Evolutionary conservation across 1,284 basidiomycete species (phyloP), one percentile per base, ranked within the genome.

Genomic region (Cutaneotrichosporon daszewskae): DNA sequence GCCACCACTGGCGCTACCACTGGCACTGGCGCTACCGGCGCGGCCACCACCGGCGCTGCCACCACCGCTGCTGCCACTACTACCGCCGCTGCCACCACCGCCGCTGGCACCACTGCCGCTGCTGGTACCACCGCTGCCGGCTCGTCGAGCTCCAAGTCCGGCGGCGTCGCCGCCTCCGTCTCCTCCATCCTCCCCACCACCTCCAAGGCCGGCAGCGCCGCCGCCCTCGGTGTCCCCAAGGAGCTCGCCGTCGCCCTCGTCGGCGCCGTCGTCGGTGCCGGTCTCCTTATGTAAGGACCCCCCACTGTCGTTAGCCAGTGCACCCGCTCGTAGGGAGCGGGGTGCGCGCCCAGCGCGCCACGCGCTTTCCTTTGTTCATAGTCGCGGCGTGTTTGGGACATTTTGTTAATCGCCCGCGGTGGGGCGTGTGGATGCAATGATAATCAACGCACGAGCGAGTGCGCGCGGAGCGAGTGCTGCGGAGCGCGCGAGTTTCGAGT

Each of bases 181-280:
- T n/a, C n/a, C n/a, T n/a, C n/a, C n/a, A n/a, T n/a, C n/a, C n/a
- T n/a, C n/a, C n/a, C n/a, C n/a, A n/a, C n/a, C n/a, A n/a, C n/a
- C n/a, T n/a, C n/a, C n/a, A n/a, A n/a, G n/a, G 13, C 28, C 28
- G 9, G 14, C 28, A 31, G 28, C 28, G 28, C 9, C 20, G 24
- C 8, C 10, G 32, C 32, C 25, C 31, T 33, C 32, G 22, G 11
- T 25, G 27, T 41, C 39, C 39, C 39, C 32, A 32, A 6, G 32
- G 32, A 32, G 29, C n/a, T 33, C 39, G 39, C 39, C 13, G 17
- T 41, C 31, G 39, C 39, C 32, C 32, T 34, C 32, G 10, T 33
- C 29, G 39, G 39, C 23, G 39, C 17, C 17, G 39, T 41, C 24
- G 39, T 32, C 32, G 39, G 39, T 41, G 39, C 39, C 37, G 37